These are phyloP conservation scores for Gilbertella persicaria DNA, from an alignment of 371 early-diverging fungal genomes.

Conservation along the genomic window DNA sequence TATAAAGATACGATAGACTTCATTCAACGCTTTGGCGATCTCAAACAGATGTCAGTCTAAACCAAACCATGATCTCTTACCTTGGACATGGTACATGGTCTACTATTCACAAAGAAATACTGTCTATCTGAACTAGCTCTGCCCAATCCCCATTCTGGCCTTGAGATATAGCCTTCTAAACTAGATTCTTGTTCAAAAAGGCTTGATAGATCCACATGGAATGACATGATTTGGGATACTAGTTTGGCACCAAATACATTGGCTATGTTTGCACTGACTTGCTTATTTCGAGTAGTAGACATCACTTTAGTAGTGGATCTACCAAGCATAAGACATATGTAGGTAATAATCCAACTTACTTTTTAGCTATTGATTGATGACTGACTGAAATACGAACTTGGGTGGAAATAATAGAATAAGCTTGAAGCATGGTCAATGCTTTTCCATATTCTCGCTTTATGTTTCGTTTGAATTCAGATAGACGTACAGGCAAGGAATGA, in stretches of 20 bases:
- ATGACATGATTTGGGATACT: slow-evolving; percentile 54
- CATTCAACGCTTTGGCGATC: slow-evolving; percentile 71
- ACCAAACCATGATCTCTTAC: slow-evolving; percentile 24
- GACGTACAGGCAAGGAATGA: slow-evolving; percentile 88
- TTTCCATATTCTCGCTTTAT: slow-evolving; percentile 78
- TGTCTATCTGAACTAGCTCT: slow-evolving; percentile 82
- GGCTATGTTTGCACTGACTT: slow-evolving; percentile 69
- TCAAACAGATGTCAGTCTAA: slow-evolving; percentile 3
- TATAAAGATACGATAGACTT: slow-evolving; percentile 71
- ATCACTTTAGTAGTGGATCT: slow-evolving; percentile 31
- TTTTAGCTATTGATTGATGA: slow-evolving; percentile 53
- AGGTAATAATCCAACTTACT: background rate
- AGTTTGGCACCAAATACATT: slow-evolving; percentile 75
- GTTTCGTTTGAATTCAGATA: slow-evolving; percentile 81
- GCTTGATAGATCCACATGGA: slow-evolving; percentile 40
- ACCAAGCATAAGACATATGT: background rate
- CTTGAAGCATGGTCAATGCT: slow-evolving; percentile 81
- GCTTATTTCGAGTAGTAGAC: slow-evolving; percentile 62
- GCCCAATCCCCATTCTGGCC: slow-evolving; percentile 69
- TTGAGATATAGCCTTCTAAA: slow-evolving; percentile 65
- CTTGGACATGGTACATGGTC: slow-evolving; percentile 85
- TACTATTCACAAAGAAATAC: slow-evolving; percentile 84
- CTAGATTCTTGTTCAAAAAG: slow-evolving; percentile 7
- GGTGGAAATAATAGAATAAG: slow-evolving; percentile 78
- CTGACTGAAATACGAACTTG: slow-evolving; percentile 66